Base-by-base conservation (phyloP, 1,284 basidiomycete genomes). In the Ustilago cynodontis region DNA sequence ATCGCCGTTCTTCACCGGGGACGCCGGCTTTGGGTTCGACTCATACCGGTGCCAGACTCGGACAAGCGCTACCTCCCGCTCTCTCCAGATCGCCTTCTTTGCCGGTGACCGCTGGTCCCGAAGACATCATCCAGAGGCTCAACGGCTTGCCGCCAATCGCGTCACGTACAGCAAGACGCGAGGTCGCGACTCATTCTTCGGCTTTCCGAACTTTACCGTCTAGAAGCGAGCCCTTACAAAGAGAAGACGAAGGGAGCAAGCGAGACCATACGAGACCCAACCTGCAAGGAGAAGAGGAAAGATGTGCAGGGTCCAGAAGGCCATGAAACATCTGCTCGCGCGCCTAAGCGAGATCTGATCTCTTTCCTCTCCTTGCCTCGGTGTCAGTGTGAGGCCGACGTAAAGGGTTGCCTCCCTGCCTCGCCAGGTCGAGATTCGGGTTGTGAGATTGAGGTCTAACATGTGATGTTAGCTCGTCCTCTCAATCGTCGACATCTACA, bases 301-400 rank as follows among this genome's bases (percentile, higher is more conserved):
- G 65, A 61, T 61, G 39, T 51, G 49, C 53, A 68, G 60, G 60
- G 66, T 57, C 59, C 37, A 35, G 37, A 33, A 33, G 37, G 31
- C 53, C 37, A 41, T 41, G 37, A 41, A 14, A 41, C 18, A n/a
- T 18, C 20, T 20, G 28, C 24, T 47, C 35, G 45, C 22, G 31
- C 28, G 29, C 3, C 10, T 24, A 59, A 53, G 47, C 41, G 58
- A 55, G 58, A 14, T 49, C 47, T 52, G 16, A 20, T 33, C 26
- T 28, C 52, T 39, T 47, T 35, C 16, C 29, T 26, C 57, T 52
- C 65, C 65, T 68, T 68, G 55, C 65, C 65, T 62, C 65, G 65
- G 59, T 31, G 47, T 39, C 31, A 47, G 59, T 68, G 65, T 60
- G 59, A 67, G 65, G 49, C 59, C 65, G 65, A 68, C 39, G 59